A percentile compares a stretch with the other conserved stretches of the same genome.
These are phyloP conservation scores for Acer negundo DNA, from an alignment of 345 rosid genomes.

Conservation along the genomic window DNA sequence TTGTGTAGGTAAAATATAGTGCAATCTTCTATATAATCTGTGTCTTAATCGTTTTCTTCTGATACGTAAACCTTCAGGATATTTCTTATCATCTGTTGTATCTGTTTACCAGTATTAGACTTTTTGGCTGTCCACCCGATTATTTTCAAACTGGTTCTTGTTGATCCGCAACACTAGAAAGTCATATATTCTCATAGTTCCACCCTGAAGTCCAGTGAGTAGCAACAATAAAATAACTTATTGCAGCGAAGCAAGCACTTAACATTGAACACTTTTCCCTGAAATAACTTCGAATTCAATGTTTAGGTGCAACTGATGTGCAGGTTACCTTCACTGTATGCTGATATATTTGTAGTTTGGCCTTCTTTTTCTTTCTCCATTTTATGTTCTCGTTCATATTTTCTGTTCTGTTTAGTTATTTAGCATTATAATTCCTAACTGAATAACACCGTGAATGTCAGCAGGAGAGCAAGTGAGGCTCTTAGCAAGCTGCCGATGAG, in stretches of 20 bases:
- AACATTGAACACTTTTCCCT: background rate
- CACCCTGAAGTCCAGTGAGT: background rate
- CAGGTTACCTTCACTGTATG: background rate
- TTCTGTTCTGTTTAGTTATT: background rate
- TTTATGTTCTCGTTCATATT: conserved; percentile 1
- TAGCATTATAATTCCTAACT: background rate
- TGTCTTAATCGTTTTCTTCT: background rate
- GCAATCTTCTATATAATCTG: no score
- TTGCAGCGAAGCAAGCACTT: background rate
- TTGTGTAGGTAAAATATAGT: background rate
- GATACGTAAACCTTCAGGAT: background rate
- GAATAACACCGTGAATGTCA: conserved; percentile 12
- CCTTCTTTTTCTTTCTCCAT: background rate
- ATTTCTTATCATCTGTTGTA: background rate
- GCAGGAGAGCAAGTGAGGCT: conserved; percentile 21
- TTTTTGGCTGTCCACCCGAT: background rate
- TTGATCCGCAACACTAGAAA: background rate
- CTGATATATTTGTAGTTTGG: background rate
- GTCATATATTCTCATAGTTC: background rate
- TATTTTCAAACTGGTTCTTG: background rate
- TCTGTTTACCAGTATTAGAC: background rate
- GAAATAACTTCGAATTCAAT: background rate
- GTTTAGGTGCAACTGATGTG: background rate
- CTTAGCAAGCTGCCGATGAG: conserved; percentile 21
- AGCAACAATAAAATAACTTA: background rate